Conservation (phyloP, 257 asterid genomes). For the Przewalskia tangutica region DNA sequence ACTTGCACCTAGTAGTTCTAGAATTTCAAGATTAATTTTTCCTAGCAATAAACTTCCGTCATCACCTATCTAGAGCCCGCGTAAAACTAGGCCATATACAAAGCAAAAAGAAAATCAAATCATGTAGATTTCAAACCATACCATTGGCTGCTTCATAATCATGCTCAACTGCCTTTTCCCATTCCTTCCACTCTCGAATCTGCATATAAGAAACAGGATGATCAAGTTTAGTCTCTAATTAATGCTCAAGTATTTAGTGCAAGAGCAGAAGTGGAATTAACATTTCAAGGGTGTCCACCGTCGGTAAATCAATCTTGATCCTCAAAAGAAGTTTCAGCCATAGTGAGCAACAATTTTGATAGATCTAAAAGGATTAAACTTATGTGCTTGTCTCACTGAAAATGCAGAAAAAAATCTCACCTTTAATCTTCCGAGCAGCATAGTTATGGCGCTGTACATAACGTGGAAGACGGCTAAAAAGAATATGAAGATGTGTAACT, state of each 20-base stretch:
- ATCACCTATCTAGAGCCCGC: background rate
- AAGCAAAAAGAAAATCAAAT: background rate
- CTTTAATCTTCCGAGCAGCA: slow-evolving; percentile 68
- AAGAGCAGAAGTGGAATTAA: background rate
- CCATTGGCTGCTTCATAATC: slow-evolving; percentile 39
- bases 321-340: background rate
- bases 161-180: slow-evolving; percentile 50
- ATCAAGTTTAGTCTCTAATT: background rate
- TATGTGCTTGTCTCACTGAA: background rate
- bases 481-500: slow-evolving; percentile 80
- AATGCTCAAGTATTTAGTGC: background rate
- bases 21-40: background rate
- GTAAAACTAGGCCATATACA: background rate
- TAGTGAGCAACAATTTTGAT: background rate
- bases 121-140: slow-evolving; percentile 2
- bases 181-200: slow-evolving; percentile 92
- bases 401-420: slow-evolving; percentile 14
- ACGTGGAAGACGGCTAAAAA: slow-evolving; percentile 76
- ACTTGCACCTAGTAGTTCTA: background rate
- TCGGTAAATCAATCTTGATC: background rate
- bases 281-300: background rate
- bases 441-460: slow-evolving; percentile 53
- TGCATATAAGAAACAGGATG: slow-evolving; percentile 11
- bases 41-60: background rate
- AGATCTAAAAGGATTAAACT: background rate